Conservation (phyloP, 371 early-diverging fungal species). For the Amoeboradix gromovi region DNA sequence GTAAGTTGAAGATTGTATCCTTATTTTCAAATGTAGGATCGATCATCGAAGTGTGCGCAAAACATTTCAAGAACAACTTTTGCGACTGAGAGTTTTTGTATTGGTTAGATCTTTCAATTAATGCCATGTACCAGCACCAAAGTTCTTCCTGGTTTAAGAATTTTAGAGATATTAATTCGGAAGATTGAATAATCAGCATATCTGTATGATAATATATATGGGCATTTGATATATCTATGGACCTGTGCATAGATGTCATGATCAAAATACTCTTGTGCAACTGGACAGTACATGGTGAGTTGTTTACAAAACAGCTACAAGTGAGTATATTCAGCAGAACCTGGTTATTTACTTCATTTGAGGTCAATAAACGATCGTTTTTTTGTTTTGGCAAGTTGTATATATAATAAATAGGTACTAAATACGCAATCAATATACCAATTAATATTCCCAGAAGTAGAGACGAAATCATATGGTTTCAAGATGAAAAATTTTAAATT, state of each 20-base stretch:
- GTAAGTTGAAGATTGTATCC: neutral
- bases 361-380: neutral
- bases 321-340: neutral
- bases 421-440: neutral
- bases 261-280: neutral
- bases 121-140: neutral
- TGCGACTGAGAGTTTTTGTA: neutral
- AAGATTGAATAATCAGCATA: neutral
- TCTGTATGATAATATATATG: neutral
- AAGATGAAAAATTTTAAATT: neutral
- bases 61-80: neutral
- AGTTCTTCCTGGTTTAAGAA: neutral
- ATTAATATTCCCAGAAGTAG: neutral
- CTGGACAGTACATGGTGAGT: neutral
- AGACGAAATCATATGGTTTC: neutral
- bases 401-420: neutral
- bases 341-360: neutral
- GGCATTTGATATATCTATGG: neutral
- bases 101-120: neutral
- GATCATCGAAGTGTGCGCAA: neutral
- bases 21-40: neutral
- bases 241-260: neutral
- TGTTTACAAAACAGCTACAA: neutral
- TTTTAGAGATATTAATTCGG: neutral
- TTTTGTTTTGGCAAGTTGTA: neutral